Conservation (phyloP, 176 grass and related monocot species). For the Aegilops bicornis region DNA sequence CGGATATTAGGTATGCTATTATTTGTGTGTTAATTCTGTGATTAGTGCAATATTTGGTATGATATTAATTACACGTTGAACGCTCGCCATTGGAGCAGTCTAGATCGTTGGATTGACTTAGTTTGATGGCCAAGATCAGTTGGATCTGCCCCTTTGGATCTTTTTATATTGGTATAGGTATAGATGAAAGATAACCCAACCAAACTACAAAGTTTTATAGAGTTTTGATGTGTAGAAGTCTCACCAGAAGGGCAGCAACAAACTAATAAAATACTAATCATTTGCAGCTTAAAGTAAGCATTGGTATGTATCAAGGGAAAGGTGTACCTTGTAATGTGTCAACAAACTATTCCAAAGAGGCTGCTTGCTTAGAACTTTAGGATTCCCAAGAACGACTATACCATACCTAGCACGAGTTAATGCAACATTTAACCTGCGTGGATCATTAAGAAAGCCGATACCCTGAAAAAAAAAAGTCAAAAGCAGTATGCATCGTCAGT, state of each 20-base stretch:
- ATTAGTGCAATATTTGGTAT: no score
- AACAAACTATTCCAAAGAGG: conserved; percentile 99
- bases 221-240: no score
- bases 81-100: no score
- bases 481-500: conserved; percentile 3
- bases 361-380: conserved; percentile 99
- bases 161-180: no score
- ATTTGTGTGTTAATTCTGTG: no score
- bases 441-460: conserved; percentile 99
- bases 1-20: no score
- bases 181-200: neutral
- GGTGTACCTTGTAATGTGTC: conserved; percentile 94
- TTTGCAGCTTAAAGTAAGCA: neutral
- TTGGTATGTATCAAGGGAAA: neutral
- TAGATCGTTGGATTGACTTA: no score
- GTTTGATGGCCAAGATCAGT: no score
- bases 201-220: no score
- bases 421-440: conserved; percentile 97
- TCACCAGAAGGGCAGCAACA: neutral
- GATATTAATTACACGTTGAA: no score
- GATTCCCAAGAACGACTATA: conserved; percentile 97
- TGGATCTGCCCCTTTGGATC: no score
- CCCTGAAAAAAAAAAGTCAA: conserved; percentile 56
- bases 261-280: neutral
- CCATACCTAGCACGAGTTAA: conserved; percentile 97